Evolutionary conservation across 2,329 filamentous ascomycete species (phyloP), one percentile per base, ranked within the genome.

Genomic region (Trichoderma koningiopsis): DNA sequence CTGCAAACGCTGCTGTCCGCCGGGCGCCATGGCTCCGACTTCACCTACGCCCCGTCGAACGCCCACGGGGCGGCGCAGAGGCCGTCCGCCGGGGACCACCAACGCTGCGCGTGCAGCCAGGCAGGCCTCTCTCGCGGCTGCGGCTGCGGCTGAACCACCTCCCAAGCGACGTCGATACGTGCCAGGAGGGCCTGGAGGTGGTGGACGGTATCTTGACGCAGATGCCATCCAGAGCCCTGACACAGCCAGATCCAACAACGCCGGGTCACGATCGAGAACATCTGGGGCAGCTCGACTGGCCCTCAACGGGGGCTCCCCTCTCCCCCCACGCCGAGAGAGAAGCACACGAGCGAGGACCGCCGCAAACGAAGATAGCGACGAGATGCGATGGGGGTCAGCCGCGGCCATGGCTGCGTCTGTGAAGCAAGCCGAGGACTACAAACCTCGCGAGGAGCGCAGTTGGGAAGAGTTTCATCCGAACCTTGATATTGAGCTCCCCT

Each of bases 401-500:
- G 93, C 95, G 14, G 94, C 94, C 33, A 92, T 94, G 29, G 93
- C 94, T 62, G 94, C 93, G 6, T 91, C 92, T 4, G 91, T 96
- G 70, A 92, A 93, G 74, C 94, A 97, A 77, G 94, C 90, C 75
- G 96, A 98, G 83, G 94, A 95, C 62, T 98, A 98, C 81, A 99
- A 99, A 79, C 96, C 96, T 37, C 88, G 96, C 76, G 96, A 99
- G 81, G 96, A 99, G 82, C 90, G 95, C 72, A 93, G 93, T 64
- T 99, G 95, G 94, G 94, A 97, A 76, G 96, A 99, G 78, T 98
- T 98, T 73, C 96, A 99, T 79, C 94, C 93, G 0, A 93, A 97
- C 75, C 87, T 99, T 64, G 94, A 98, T 81, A 94, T 97, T 60
- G 93, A 97, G 68, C 87, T 87, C 14, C 88, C 87, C 4, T 91